These are phyloP conservation scores for Acanthamoeba healyi DNA, from an alignment of 208 protist genomes.

Conservation along the genomic window DNA sequence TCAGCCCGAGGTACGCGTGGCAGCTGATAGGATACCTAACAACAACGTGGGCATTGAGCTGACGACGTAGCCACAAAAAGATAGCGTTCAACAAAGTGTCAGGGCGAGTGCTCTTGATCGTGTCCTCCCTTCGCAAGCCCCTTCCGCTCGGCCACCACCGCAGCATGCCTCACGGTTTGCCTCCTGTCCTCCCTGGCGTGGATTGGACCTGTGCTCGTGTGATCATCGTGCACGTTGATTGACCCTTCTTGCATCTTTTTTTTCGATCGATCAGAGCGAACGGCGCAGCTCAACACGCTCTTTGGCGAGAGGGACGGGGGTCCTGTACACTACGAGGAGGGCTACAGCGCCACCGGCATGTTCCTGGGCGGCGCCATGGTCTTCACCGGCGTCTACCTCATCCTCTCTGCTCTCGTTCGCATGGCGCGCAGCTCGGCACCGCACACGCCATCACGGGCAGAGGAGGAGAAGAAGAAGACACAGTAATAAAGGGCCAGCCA, in stretches of 20 bases:
- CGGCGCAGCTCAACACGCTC: neutral
- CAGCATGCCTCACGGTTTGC: neutral
- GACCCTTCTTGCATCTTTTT: too few species aligned
- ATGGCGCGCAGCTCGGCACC: too few species aligned
- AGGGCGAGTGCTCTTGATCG: neutral
- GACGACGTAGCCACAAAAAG: neutral
- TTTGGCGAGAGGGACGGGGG: neutral
- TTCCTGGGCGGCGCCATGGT: neutral
- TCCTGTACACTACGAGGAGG: neutral
- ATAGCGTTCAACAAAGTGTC: slow-evolving; percentile 4
- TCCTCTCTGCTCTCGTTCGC: neutral
- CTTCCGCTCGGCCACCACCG: neutral
- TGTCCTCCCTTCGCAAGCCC: slow-evolving; percentile 9
- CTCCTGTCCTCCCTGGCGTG: neutral
- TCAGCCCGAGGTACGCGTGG: neutral
- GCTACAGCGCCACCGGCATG: neutral
- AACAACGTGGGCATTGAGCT: too few species aligned
- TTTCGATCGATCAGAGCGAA: neutral
- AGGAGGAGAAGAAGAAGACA: too few species aligned
- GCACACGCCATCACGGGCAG: too few species aligned
- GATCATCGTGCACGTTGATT: too few species aligned
- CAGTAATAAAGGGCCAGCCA: too few species aligned
- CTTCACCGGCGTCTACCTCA: neutral
- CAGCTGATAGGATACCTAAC: neutral
- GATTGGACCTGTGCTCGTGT: too few species aligned